These are phyloP conservation scores for Flaveria floridana DNA, from an alignment of 140 eudicot species.

Conservation along the genomic window DNA sequence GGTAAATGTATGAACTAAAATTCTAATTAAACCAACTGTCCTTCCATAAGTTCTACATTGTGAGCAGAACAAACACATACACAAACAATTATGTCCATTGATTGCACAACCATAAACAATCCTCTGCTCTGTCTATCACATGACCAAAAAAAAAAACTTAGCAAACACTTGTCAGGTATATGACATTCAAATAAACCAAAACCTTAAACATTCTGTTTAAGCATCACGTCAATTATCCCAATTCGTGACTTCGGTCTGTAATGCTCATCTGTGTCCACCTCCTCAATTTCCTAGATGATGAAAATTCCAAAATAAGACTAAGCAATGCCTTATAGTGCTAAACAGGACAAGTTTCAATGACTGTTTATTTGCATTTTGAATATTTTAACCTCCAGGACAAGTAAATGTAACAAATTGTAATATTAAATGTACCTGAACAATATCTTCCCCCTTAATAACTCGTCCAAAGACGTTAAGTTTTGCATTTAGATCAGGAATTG, in stretches of 20 bases:
- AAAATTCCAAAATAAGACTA: constrained; percentile 14
- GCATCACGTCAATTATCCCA: constrained; percentile 59
- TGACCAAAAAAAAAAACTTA: constrained; percentile 8
- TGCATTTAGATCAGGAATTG: constrained; percentile 94
- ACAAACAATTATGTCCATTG: constrained; percentile 31
- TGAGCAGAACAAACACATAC: constrained; percentile 33
- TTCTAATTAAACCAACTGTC: constrained; percentile 24
- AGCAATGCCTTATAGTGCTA: neutral
- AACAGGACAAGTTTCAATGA: neutral
- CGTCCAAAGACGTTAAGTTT: constrained; percentile 89
- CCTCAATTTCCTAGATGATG: constrained; percentile 70
- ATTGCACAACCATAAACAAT: constrained; percentile 28
- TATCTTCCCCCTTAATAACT: constrained; percentile 86
- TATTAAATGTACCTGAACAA: constrained; percentile 71
- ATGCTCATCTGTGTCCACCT: constrained; percentile 86
- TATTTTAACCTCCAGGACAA: neutral
- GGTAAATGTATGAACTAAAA: constrained; percentile 30
- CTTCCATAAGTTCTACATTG: constrained; percentile 27
- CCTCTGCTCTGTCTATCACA: constrained; percentile 12
- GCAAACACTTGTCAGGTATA: constrained; percentile 18
- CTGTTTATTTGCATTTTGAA: neutral
- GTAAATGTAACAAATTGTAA: neutral
- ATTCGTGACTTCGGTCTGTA: constrained; percentile 76
- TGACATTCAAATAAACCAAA: constrained; percentile 4
- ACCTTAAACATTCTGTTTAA: constrained; percentile 52